These are phyloP conservation scores for Trichosporon sp. DNA, from an alignment of 1,284 basidiomycete genomes.

Conservation along the genomic window DNA sequence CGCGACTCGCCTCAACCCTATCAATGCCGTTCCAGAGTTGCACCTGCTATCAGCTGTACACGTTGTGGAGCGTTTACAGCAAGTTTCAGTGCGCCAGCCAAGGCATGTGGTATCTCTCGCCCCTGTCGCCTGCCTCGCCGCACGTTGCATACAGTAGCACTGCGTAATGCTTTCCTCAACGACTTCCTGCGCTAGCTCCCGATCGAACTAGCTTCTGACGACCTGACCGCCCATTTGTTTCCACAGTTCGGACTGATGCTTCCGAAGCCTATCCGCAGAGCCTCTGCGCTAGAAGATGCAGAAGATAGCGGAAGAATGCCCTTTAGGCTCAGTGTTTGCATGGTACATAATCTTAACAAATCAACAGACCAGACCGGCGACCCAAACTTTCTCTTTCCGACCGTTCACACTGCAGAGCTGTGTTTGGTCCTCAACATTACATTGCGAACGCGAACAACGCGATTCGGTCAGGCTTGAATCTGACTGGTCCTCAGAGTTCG, in stretches of 20 bases:
- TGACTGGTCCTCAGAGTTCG: no score
- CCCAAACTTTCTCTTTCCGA: background rate
- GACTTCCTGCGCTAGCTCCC: no score
- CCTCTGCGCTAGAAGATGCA: background rate
- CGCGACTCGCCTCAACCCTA: constrained; percentile 1
- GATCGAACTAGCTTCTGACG: no score
- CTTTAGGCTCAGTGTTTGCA: background rate
- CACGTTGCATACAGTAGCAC: no score
- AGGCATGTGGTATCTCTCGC: background rate
- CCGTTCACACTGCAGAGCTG: background rate
- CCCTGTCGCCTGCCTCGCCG: no score
- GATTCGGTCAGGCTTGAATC: background rate
- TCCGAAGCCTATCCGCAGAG: no score
- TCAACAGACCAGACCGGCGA: background rate
- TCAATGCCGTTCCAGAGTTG: background rate
- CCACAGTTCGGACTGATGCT: no score
- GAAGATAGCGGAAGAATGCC: background rate
- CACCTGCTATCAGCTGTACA: background rate
- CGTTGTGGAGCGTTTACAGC: background rate
- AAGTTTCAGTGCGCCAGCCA: no score
- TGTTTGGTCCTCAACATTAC: background rate
- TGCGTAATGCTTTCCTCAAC: no score
- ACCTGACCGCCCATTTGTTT: no score
- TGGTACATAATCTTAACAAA: constrained; percentile 2
- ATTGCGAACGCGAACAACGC: background rate